Conservation (phyloP, 2,329 filamentous ascomycete species). For the Thermomyces lanuginosus region DNA sequence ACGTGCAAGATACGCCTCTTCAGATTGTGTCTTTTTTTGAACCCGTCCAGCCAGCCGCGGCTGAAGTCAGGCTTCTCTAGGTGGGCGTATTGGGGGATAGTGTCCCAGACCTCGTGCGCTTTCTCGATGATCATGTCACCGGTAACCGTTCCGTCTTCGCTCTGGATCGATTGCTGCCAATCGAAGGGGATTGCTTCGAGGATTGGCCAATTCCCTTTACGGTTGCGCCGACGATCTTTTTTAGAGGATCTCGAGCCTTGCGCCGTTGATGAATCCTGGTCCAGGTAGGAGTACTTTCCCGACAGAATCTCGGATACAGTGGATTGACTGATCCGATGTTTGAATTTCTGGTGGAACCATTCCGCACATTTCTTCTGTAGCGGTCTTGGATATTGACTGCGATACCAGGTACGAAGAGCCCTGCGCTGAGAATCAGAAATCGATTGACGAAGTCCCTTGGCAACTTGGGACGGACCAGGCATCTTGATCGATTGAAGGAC, state of each 20-base stretch:
- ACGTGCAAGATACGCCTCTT: too few species aligned
- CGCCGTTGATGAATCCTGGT: not conserved
- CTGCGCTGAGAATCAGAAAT: constrained; percentile 1
- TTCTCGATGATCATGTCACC: constrained; percentile 1
- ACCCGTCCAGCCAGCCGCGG: constrained; percentile 1
- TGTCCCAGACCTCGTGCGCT: not conserved
- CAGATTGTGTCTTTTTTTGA: constrained; percentile 1
- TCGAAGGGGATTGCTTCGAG: not conserved
- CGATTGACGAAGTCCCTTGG: too few species aligned
- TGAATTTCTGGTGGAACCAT: not conserved
- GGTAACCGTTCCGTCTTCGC: not conserved
- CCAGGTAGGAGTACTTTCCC: not conserved
- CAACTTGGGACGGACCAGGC: too few species aligned
- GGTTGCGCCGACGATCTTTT: not conserved
- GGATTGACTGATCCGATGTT: constrained; percentile 1
- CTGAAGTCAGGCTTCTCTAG: constrained; percentile 1
- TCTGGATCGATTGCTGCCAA: not conserved
- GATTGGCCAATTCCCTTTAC: constrained; percentile 1
- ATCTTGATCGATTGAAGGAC: too few species aligned
- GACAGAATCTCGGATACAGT: not conserved
- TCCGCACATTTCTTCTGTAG: not conserved
- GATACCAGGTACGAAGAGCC: not conserved
- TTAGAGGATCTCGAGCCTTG: not conserved
- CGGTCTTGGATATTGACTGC: not conserved
- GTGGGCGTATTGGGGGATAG: constrained; percentile 1